Evolutionary conservation across 1,284 basidiomycete genomes (phyloP).

Genomic region (Cryptococcus hybrid): DNA sequence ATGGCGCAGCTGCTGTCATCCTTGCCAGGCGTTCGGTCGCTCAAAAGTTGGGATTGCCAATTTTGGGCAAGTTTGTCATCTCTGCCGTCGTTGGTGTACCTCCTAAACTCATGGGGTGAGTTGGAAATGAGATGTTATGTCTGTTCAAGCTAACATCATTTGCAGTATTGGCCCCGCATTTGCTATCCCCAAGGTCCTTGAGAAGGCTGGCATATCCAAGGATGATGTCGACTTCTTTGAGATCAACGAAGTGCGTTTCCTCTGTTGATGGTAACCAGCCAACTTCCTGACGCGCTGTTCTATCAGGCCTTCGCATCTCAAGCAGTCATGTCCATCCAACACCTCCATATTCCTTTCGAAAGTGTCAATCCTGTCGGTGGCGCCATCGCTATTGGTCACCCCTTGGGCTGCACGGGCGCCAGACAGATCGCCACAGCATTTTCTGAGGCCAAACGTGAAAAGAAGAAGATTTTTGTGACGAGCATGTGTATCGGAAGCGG

Average conservation of each 20-base stretch:
- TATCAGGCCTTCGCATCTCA: slow-evolving; percentile 74
- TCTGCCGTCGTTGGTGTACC: slow-evolving; percentile 76
- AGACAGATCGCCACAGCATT: slow-evolving; percentile 85
- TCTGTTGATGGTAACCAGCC: neutral
- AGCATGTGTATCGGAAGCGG: slow-evolving; percentile 95
- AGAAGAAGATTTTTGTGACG: slow-evolving; percentile 83
- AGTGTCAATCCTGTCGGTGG: slow-evolving; percentile 91
- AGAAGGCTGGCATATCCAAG: slow-evolving; percentile 67
- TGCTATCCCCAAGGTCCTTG: slow-evolving; percentile 81
- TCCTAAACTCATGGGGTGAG: slow-evolving; percentile 78
- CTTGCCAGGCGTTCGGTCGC: slow-evolving; percentile 83
- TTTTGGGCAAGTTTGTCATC: slow-evolving; percentile 87
- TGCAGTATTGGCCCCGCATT: slow-evolving; percentile 76
- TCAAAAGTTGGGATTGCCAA: slow-evolving; percentile 82
- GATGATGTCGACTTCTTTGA: slow-evolving; percentile 90
- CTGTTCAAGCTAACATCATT: slow-evolving; percentile 6
- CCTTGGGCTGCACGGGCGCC: slow-evolving; percentile 75
- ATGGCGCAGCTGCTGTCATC: slow-evolving; percentile 93
- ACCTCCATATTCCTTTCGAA: slow-evolving; percentile 68
- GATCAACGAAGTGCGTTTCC: slow-evolving; percentile 58
- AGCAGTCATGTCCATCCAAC: slow-evolving; percentile 74
- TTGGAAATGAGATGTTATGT: neutral
- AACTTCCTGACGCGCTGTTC: slow-evolving; percentile 1
- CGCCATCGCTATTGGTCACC: slow-evolving; percentile 75
- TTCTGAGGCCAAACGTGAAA: slow-evolving; percentile 71